Conservation (phyloP, 805 yeast genomes). For the Saccharomycopsis selenospora region DNA sequence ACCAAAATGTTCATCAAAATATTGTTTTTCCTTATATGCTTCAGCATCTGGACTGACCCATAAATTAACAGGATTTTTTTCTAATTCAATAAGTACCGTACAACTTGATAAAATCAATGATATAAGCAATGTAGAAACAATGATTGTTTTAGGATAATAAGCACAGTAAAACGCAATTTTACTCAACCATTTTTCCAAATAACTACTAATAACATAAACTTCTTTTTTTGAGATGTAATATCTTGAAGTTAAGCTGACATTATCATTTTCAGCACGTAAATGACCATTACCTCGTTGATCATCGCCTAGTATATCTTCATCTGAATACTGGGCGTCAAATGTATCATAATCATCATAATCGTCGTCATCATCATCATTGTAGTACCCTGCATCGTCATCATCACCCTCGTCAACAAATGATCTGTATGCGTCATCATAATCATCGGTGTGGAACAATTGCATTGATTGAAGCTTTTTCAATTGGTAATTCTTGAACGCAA, state of each 20-base stretch:
- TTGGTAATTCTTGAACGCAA: constrained; percentile 20
- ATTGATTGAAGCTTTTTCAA: constrained; percentile 25
- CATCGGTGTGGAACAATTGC: constrained; percentile 38
- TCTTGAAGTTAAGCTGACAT: constrained; percentile 21
- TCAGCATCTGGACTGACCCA: constrained; percentile 85
- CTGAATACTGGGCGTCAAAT: constrained; percentile 22
- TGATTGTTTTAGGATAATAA: constrained; percentile 45
- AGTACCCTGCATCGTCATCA: constrained; percentile 20
- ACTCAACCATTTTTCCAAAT: constrained; percentile 41
- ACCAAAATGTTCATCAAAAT: constrained; percentile 76
- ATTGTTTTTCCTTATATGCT: constrained; percentile 58
- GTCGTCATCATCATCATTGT: constrained; percentile 27
- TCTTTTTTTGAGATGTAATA: constrained; percentile 23
- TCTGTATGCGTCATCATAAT: constrained; percentile 24
- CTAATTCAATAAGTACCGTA: constrained; percentile 49
- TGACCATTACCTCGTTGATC: constrained; percentile 25
- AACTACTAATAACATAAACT: constrained; percentile 42
- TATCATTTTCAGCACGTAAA: constrained; percentile 29
- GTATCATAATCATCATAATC: constrained; percentile 27
- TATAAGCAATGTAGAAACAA: constrained; percentile 36
- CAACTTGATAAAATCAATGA: constrained; percentile 46
- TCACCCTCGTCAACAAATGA: constrained; percentile 4
- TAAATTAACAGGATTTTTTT: constrained; percentile 70
- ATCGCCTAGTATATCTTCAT: constrained; percentile 14
- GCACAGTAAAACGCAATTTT: constrained; percentile 55